phyloP scores from a whole-genome alignment of 1,284 basidiomycete species.

The Melampsora larici-populina region DNA sequence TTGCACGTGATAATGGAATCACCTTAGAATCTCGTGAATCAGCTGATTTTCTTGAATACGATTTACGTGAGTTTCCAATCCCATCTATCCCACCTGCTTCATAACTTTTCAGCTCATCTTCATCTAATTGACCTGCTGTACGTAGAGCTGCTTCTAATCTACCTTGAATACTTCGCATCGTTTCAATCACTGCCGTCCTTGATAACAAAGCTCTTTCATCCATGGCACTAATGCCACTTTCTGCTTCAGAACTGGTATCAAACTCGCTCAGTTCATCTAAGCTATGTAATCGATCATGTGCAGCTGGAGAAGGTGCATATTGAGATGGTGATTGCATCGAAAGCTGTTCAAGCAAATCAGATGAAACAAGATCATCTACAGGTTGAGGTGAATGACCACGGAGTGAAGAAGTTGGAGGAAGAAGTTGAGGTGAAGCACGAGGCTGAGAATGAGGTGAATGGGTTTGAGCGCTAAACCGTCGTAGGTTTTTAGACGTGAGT shows the following conservation, averaged over 20 bases:
- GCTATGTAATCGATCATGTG: neutral
- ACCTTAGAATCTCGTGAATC: constrained; percentile 38
- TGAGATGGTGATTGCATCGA: neutral
- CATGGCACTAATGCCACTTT: constrained; percentile 16
- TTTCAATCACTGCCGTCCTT: constrained; percentile 44
- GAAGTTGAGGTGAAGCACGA: neutral
- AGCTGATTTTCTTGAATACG: constrained; percentile 26
- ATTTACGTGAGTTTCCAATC: neutral
- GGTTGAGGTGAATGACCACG: neutral
- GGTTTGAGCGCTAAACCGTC: constrained; percentile 14
- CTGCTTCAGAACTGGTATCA: constrained; percentile 31
- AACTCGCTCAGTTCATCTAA: neutral
- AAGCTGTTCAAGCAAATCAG: neutral
- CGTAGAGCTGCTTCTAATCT: constrained; percentile 45
- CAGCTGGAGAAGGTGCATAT: neutral
- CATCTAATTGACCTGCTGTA: constrained; percentile 39
- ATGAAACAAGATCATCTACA: neutral
- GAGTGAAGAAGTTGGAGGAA: neutral
- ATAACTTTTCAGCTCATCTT: constrained; percentile 40
- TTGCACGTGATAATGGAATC: constrained; percentile 22
- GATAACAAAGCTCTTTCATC: constrained; percentile 32
- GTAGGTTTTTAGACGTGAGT: constrained; percentile 25
- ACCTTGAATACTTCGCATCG: constrained; percentile 45
- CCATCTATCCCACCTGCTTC: neutral
- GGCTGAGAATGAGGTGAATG: neutral